phyloP scores from a whole-genome alignment of 257 asterid species.

The Gentiana straminea region DNA sequence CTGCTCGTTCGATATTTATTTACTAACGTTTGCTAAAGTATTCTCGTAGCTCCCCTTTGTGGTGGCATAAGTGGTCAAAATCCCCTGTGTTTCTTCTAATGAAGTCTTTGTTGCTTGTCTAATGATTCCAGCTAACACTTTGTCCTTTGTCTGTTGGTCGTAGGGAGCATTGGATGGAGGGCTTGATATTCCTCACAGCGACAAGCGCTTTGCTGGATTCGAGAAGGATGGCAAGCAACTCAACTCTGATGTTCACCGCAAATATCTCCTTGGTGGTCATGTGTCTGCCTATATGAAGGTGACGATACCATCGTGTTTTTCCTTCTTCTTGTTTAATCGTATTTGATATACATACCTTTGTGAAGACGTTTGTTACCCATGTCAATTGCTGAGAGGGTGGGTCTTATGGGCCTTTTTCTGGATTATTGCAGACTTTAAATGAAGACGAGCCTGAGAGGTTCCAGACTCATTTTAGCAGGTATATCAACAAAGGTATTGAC shows the following conservation, averaged over 20 bases:
- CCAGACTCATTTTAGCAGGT: slow-evolving; percentile 51
- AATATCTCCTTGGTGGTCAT: slow-evolving; percentile 78
- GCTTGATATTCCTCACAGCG: slow-evolving; percentile 79
- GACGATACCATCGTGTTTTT: background rate
- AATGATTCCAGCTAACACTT: background rate
- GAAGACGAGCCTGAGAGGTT: slow-evolving; percentile 82
- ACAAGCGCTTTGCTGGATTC: slow-evolving; percentile 77
- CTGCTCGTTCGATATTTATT: background rate
- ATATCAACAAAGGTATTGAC: slow-evolving; percentile 44
- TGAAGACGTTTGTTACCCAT: too few species aligned
- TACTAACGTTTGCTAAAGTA: background rate
- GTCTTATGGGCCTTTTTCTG: background rate
- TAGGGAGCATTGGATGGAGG: slow-evolving; percentile 92
- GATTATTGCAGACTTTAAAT: slow-evolving; percentile 29
- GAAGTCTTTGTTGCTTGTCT: background rate
- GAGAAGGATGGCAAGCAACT: slow-evolving; percentile 58
- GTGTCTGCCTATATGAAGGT: slow-evolving; percentile 74
- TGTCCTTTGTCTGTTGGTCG: background rate
- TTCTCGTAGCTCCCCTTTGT: background rate
- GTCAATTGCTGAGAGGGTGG: background rate
- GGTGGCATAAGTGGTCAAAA: too few species aligned
- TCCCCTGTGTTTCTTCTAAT: background rate
- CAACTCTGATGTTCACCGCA: slow-evolving; percentile 72
- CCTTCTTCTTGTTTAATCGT: too few species aligned
- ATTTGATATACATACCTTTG: too few species aligned